phyloP scores from a whole-genome alignment of 164 flowering plant species.

The Nymphaea colorata region DNA sequence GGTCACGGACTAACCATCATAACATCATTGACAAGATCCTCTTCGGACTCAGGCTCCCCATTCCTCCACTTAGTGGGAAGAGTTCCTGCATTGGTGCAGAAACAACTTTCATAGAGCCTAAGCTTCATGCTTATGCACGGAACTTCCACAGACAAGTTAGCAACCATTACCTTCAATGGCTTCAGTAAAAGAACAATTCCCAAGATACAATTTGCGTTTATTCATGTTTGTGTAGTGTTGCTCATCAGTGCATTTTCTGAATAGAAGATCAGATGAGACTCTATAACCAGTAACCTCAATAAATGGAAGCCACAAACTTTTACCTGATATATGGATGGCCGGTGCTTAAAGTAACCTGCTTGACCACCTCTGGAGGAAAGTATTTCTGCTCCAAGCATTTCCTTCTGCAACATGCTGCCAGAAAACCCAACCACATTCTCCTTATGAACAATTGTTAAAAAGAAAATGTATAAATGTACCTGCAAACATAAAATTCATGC shows the following conservation, averaged over 20 bases:
- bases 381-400: background rate
- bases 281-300: background rate
- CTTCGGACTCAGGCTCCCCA: background rate
- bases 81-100: conserved; percentile 11
- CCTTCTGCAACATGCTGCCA: background rate
- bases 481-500: background rate
- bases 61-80: conserved; percentile 39
- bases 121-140: no score
- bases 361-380: background rate
- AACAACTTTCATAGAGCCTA: no score
- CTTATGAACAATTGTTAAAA: no score
- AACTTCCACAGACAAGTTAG: background rate
- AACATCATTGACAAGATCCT: conserved; percentile 1
- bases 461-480: background rate
- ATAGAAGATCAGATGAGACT: background rate
- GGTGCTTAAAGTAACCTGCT: background rate
- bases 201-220: conserved; percentile 6
- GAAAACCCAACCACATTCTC: background rate
- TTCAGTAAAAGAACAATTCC: conserved; percentile 1
- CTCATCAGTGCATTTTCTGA: background rate
- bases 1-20: background rate
- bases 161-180: conserved; percentile 19
- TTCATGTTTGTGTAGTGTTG: conserved; percentile 2
- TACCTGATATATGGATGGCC: background rate
- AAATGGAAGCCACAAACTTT: background rate